Evolutionary conservation across 2,329 filamentous ascomycete genomes (phyloP).

Genomic region (Colletotrichum liriopes): DNA sequence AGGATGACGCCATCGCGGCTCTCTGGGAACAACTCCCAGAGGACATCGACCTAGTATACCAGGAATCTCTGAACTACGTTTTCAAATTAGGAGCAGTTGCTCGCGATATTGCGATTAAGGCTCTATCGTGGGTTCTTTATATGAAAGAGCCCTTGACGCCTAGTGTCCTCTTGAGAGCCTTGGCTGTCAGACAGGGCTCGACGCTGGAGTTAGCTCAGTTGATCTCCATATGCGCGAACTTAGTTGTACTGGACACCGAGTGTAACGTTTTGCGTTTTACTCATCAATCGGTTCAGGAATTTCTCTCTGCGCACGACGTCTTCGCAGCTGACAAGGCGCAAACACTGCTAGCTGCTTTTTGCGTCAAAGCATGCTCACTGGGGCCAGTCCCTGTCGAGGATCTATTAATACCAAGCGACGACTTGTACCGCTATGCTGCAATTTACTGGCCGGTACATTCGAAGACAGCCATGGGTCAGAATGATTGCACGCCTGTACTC

Average conservation of each 20-base stretch:
- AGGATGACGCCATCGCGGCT: not conserved
- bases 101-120: not conserved
- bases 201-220: not conserved
- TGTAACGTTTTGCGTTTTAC: not conserved
- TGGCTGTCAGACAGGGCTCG: not conserved
- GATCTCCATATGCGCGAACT: not conserved
- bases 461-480: no score
- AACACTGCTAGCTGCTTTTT: not conserved
- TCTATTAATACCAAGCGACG: not conserved
- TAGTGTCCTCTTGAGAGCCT: not conserved
- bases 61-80: not conserved
- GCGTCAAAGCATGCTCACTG: not conserved
- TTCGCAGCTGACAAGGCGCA: not conserved
- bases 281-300: not conserved
- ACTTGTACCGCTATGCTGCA: not conserved
- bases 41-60: not conserved
- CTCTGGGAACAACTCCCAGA: not conserved
- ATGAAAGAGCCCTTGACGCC: not conserved
- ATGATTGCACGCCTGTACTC: no score
- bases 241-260: not conserved
- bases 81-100: rapidly evolving
- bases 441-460: slow-evolving; percentile 5
- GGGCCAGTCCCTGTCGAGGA: rapidly evolving
- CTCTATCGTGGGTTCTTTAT: not conserved
- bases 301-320: not conserved